Evolutionary conservation across 352 stramenopile genomes (phyloP), one percentile per base, ranked within the genome.

Genomic region (Phytophthora crassamura): DNA sequence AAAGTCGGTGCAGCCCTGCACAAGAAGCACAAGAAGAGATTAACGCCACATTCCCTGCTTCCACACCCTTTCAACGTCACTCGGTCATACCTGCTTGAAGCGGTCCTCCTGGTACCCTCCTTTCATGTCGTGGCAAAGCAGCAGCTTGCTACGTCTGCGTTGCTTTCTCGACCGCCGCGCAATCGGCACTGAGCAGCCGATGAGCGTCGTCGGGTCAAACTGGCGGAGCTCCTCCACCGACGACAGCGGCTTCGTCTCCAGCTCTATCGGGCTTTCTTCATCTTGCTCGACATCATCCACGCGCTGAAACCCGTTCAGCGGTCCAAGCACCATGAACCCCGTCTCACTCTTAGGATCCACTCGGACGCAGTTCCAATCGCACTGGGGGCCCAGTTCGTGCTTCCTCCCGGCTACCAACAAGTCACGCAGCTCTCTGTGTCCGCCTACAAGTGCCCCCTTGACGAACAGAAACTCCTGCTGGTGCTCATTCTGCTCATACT

Each of bases 51-150:
- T n/a, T n/a, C n/a, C n/a, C n/a, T n/a, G n/a, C n/a, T n/a, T n/a
- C n/a, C n/a, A n/a, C n/a, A n/a, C n/a, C n/a, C n/a, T n/a, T n/a
- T n/a, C n/a, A n/a, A n/a, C n/a, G n/a, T n/a, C n/a, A n/a, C n/a
- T n/a, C n/a, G n/a, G n/a, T n/a, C n/a, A n/a, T n/a, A n/a, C n/a
- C n/a, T n/a, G n/a, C 10, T 72, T 76, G 42, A 79, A 77, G 15
- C 74, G 67, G 47, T 77, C 70, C 48, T 64, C 56, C 34, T 77
- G 57, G 43, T 81, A 89, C 7, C 74, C 78, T n/a, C 76, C 78
- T 57, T 72, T 70, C 76, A 89, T 75, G 35, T 87, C 78, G 47
- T 88, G 76, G 16, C 77, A 89, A 18, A 87, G 73, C 42, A 89
- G 59, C 54, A 89, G 46, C 47, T 81, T 75, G 50, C 72, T 89